Evolutionary conservation across 1,284 basidiomycete species (phyloP), one percentile per base, ranked within the genome.

Genomic region (Tausonia pullulans): DNA sequence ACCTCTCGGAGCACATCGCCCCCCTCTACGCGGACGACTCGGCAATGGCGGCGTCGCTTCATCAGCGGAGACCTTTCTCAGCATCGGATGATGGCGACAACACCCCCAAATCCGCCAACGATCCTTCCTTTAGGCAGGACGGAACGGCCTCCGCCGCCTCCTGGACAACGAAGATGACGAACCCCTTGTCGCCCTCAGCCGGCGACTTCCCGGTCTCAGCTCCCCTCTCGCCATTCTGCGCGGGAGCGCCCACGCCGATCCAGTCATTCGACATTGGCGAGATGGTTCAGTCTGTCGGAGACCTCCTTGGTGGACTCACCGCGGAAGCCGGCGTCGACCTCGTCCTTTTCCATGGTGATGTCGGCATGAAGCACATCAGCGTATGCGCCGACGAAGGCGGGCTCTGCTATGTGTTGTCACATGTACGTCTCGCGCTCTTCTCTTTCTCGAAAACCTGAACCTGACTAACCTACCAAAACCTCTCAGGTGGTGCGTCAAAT

Each of bases 301-400:
- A 96, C 76, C 83, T 87, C 14, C 76, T 96, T 62, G 87, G 89
- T 69, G 90, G 90, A 5, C 80, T 85, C 44, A 88, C 90, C n/a
- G 86, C 89, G 1, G 83, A 90, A 69, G 81, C 80, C 58, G 87
- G 86, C 10, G 86, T 94, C 54, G 91, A 96, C 72, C 78, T 96
- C 66, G 90, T 94, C 7, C 78, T 95, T 7, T 92, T 87, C 73
- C 90, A 94, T 70, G 87, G 86, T 51, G 90, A 94, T 73, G 84
- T 87, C 27, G 85, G 84, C 27, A 80, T 92, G 78, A 88, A 87
- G 76, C 87, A 93, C 71, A 81, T 92, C 63, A 84, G 84, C 64
- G 88, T 94, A 27, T 82, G 81, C 69, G 92, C 89, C 5, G 88
- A 94, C 71, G 90, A 91, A 70, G 85, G 84, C 69, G 90, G 85